These are phyloP conservation scores for Clavulina sp. DNA, from an alignment of 768 basidiomycete species.

Conservation along the genomic window DNA sequence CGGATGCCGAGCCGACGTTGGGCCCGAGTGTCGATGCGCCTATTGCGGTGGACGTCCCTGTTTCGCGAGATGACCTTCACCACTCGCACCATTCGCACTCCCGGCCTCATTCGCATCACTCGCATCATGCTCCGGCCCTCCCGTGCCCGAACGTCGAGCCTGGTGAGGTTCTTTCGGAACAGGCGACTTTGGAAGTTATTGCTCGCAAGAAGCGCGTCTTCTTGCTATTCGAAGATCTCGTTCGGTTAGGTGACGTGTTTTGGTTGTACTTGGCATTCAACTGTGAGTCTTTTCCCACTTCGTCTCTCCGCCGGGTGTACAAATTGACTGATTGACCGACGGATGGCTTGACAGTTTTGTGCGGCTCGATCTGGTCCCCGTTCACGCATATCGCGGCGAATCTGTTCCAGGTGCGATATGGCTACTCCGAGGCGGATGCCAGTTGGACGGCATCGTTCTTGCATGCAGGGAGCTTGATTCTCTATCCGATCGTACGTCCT, in stretches of 20 bases:
- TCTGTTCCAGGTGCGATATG: conserved; percentile 51
- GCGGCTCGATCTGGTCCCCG: conserved; percentile 61
- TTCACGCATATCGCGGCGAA: conserved; percentile 68
- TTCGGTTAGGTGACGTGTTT: conserved; percentile 36
- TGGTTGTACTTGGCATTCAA: conserved; percentile 50
- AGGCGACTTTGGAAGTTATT: conserved; percentile 46
- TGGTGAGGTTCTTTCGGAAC: no score
- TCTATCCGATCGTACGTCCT: conserved; percentile 47
- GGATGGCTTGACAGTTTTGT: conserved; percentile 29
- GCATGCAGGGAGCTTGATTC: conserved; percentile 44
- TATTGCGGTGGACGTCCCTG: no score
- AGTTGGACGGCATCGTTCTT: conserved; percentile 53
- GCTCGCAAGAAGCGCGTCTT: conserved; percentile 48
- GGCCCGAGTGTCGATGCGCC: no score
- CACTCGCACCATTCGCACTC: no score
- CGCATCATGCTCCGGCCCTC: no score
- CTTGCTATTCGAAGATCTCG: conserved; percentile 39
- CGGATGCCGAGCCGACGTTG: no score
- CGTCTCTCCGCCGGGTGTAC: background rate
- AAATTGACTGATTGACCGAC: no score
- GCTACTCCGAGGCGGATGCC: conserved; percentile 39
- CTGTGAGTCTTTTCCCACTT: background rate
- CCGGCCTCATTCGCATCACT: no score
- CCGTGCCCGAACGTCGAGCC: no score
- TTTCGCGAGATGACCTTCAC: no score